phyloP scores from a whole-genome alignment of 768 basidiomycete genomes.

The Auriscalpium vulgare region DNA sequence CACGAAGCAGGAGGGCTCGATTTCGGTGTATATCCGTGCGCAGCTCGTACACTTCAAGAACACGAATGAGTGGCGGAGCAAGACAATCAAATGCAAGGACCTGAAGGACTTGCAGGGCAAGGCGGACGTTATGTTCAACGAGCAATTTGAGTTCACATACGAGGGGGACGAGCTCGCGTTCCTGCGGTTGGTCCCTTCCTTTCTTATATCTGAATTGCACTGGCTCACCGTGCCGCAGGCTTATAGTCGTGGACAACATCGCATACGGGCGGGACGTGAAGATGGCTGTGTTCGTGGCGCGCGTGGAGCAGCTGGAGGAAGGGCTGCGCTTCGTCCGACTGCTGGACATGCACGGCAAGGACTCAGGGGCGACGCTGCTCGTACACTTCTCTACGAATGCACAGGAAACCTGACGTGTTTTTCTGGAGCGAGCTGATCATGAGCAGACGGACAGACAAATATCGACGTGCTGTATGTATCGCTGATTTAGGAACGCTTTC shows the following conservation, averaged over 20 bases:
- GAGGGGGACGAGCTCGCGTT: conserved; percentile 45
- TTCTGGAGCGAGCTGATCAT: too few relatives aligned
- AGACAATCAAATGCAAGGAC: conserved; percentile 29
- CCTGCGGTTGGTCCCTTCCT: conserved; percentile 28
- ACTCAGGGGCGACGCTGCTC: conserved; percentile 23
- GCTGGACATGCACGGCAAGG: conserved; percentile 42
- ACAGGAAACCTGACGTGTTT: too few relatives aligned
- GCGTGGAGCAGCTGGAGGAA: conserved; percentile 35
- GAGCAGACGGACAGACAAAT: too few relatives aligned
- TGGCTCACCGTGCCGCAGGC: conserved; percentile 18
- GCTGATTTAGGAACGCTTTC: too few relatives aligned
- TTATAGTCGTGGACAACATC: conserved; percentile 30
- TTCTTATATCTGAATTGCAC: background rate
- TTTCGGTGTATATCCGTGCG: background rate
- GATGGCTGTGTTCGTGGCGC: conserved; percentile 47
- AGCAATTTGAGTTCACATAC: conserved; percentile 41
- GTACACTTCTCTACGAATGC: conserved; percentile 17
- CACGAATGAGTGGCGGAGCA: conserved; percentile 37
- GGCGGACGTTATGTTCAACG: conserved; percentile 31
- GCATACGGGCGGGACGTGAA: conserved; percentile 37
- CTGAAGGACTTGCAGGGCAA: conserved; percentile 22
- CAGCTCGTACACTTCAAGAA: conserved; percentile 24
- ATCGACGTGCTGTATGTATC: too few relatives aligned
- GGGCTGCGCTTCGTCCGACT: conserved; percentile 45
- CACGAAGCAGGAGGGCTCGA: background rate